phyloP scores from a whole-genome alignment of 1,284 basidiomycete genomes.

The Phaffia rhodozyma region DNA sequence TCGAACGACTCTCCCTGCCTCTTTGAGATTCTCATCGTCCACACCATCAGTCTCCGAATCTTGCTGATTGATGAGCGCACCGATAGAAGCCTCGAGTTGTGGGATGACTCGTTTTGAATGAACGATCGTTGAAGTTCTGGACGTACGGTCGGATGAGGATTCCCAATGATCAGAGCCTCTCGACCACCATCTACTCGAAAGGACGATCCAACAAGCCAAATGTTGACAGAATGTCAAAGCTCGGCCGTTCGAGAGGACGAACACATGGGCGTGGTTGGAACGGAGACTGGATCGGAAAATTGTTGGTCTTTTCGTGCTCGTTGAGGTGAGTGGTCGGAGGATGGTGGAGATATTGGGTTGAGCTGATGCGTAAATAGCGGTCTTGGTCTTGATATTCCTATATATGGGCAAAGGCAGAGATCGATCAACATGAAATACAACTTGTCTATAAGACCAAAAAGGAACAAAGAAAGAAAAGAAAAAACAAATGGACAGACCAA shows the following conservation, averaged over 20 bases:
- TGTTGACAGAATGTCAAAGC: constrained; percentile 62
- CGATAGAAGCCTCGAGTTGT: constrained; percentile 26
- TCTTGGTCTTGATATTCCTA: constrained; percentile 60
- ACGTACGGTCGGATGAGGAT: constrained; percentile 41
- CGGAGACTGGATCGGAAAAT: constrained; percentile 43
- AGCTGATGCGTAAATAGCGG: constrained; percentile 53
- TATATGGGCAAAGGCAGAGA: constrained; percentile 1
- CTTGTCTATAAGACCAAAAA: no score
- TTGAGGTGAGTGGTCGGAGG: constrained; percentile 30
- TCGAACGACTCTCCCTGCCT: constrained; percentile 45
- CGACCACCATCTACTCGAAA: constrained; percentile 67
- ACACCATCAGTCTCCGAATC: constrained; percentile 22
- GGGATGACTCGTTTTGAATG: constrained; percentile 23
- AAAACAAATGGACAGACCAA: constrained; percentile 44
- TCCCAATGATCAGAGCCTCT: constrained; percentile 70
- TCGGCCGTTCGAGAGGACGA: constrained; percentile 59
- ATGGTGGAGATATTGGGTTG: constrained; percentile 46
- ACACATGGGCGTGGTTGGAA: constrained; percentile 61
- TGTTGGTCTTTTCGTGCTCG: constrained; percentile 36
- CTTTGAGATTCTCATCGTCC: constrained; percentile 42
- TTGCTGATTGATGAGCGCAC: constrained; percentile 26
- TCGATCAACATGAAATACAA: neutral
- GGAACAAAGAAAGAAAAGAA: neutral
- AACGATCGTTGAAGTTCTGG: constrained; percentile 29
- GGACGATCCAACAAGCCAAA: constrained; percentile 54